Conservation (phyloP, 2,329 filamentous ascomycete species). For the Fusarium dimerum region DNA sequence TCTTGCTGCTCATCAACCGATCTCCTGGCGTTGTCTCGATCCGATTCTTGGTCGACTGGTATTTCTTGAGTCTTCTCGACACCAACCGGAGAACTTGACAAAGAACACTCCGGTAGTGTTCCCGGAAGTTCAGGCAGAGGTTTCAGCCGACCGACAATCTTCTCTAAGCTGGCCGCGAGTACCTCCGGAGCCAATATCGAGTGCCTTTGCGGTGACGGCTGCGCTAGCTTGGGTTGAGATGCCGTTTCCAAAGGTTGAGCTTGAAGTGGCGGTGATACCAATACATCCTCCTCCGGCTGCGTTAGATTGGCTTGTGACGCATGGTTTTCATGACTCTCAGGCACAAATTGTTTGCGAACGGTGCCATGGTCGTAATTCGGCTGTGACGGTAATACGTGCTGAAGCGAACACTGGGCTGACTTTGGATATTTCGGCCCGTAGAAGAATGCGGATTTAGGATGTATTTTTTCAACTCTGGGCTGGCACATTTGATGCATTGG, state of each 20-base stretch:
- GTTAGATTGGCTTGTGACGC: background rate
- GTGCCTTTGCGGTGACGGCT: background rate
- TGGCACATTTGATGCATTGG: background rate
- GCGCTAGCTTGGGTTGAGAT: background rate
- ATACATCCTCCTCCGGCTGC: background rate
- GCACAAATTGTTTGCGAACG: background rate
- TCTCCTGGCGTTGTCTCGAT: background rate
- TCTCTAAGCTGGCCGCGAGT: background rate
- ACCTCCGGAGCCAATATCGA: background rate
- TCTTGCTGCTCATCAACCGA: background rate
- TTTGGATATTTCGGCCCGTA: constrained; percentile 5
- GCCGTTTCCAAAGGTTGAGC: background rate
- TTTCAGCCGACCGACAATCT: background rate
- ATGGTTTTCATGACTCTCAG: background rate
- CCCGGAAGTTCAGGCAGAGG: background rate
- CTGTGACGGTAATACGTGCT: background rate
- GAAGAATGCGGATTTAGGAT: constrained; percentile 13
- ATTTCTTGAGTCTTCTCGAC: background rate
- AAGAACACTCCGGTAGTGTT: background rate
- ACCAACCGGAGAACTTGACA: background rate
- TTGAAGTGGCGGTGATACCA: background rate
- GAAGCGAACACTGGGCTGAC: background rate
- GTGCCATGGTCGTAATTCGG: background rate
- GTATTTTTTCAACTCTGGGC: background rate
- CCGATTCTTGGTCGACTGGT: background rate